Evolutionary conservation across 1,284 basidiomycete species (phyloP).

Genomic region (Puccinia coronata): DNA sequence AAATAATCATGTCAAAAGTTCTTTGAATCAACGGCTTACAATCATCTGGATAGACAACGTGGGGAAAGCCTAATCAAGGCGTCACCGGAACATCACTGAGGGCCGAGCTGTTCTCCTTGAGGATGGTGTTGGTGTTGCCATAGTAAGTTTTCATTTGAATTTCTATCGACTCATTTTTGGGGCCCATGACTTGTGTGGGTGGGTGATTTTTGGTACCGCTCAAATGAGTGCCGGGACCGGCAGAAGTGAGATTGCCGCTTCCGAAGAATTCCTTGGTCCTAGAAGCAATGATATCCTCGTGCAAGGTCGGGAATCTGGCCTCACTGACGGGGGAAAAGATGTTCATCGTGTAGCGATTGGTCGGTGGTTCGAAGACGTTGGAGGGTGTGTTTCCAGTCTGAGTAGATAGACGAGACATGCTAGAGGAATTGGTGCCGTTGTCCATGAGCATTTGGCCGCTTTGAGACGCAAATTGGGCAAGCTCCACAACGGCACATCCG

Average conservation of each 20-base stretch:
- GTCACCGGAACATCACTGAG: slow-evolving; percentile 79
- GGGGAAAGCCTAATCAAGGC: slow-evolving; percentile 89
- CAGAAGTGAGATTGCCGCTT: slow-evolving; percentile 44
- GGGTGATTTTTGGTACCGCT: slow-evolving; percentile 55
- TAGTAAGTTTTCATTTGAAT: slow-evolving; percentile 64
- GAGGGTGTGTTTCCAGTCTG: not conserved
- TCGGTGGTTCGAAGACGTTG: slow-evolving; percentile 33
- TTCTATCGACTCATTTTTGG: slow-evolving; percentile 58
- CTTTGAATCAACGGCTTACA: slow-evolving; percentile 70
- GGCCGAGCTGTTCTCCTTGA: slow-evolving; percentile 82
- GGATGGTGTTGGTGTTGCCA: slow-evolving; percentile 73
- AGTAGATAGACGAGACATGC: slow-evolving; percentile 65
- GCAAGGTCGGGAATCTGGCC: slow-evolving; percentile 82
- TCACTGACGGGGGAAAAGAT: slow-evolving; percentile 83
- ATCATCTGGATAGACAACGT: slow-evolving; percentile 91
- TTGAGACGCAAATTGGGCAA: slow-evolving; percentile 72
- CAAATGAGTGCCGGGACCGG: slow-evolving; percentile 13
- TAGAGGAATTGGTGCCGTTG: slow-evolving; percentile 55
- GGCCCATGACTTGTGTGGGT: slow-evolving; percentile 63
- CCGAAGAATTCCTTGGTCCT: slow-evolving; percentile 80
- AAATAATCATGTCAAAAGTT: not conserved
- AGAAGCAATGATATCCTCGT: slow-evolving; percentile 86
- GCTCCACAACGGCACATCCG: slow-evolving; percentile 86
- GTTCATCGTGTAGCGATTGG: slow-evolving; percentile 75
- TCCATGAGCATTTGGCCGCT: slow-evolving; percentile 53